Conservation (phyloP, 768 basidiomycete genomes). For the Leccinum olivaceopallidum region DNA sequence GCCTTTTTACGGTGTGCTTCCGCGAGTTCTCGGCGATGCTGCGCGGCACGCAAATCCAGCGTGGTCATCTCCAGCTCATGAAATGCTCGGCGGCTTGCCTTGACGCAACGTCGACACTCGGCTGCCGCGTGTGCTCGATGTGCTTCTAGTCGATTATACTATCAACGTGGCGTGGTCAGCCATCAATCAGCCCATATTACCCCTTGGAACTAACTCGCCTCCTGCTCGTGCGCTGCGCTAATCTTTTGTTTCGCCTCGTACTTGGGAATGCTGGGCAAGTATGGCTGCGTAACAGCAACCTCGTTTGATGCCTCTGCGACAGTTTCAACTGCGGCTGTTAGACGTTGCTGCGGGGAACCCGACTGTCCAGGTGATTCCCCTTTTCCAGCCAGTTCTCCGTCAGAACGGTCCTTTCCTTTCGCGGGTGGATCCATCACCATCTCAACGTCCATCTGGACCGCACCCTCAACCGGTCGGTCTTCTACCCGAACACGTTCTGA, state of each 20-base stretch:
- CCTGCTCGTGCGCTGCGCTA: constrained; percentile 26
- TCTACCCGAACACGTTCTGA: constrained; percentile 6
- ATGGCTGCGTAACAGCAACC: constrained; percentile 27
- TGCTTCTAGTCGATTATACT: constrained; percentile 37
- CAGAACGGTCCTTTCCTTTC: constrained; percentile 19
- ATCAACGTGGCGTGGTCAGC: constrained; percentile 1
- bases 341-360: constrained; percentile 15
- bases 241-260: constrained; percentile 29
- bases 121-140: constrained; percentile 41
- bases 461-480: constrained; percentile 2
- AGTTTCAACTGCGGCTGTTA: constrained; percentile 13
- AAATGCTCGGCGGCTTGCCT: constrained; percentile 47
- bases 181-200: background rate
- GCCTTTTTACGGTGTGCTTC: constrained; percentile 63
- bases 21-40: constrained; percentile 57
- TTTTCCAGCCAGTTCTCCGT: constrained; percentile 20
- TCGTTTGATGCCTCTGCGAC: constrained; percentile 18
- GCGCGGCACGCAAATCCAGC: constrained; percentile 60
- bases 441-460: constrained; percentile 8
- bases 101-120: constrained; percentile 41
- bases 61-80: constrained; percentile 62
- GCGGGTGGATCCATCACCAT: constrained; percentile 4
- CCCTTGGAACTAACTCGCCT: constrained; percentile 22
- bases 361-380: constrained; percentile 27
- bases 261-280: constrained; percentile 35